Base-by-base conservation (phyloP, 2,329 filamentous ascomycete species). In the Arthrobotrys iridis region DNA sequence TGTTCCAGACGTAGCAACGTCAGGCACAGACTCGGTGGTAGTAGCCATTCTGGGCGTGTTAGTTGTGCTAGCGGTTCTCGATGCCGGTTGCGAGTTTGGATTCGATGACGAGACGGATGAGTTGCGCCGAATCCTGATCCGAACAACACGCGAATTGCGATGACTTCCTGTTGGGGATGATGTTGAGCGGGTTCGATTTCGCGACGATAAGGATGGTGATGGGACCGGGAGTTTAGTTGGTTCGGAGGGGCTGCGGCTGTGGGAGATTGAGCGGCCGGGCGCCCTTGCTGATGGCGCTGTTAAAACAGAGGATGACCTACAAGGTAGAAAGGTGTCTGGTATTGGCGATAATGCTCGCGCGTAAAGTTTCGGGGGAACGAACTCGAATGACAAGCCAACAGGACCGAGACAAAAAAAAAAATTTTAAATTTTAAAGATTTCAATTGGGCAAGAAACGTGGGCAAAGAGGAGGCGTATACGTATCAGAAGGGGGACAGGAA, bases 121-220 rank as follows among this genome's bases (percentile, higher is more conserved):
- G 58, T 75, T 75, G 55, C 71, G 71, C 18, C 71, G 71, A 40
- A 75, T 75, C 30, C 71, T 37, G 4, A 75, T 75, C 33, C 71
- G 60, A 50, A 75, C 63, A 68, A 68, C 63, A 43, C 71, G 71
- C 26, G 71, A 48, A 33, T 52, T 73, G 68, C 20, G 41, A 24
- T 6, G 70, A 37, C n/a, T n/a, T n/a, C n/a, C n/a, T n/a, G 18
- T 58, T 15, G 22, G 59, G 30, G 67, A 63, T 8, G 40, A 30
- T 28, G 57, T 24, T 18, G 70, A 66, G 40, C 52, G 71, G 48
- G 46, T 43, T 30, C 58, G 45, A 35, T 43, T 40, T 15, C 65
- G 50, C 35, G 52, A 62, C 46, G 71, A 40, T 1, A 43, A 46
- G 10, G 50, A 57, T 26, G 62, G 35, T 57, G 71, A 75, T 22